Percentiles rank a stretch among this genome's conserved stretches.
Evolutionary conservation across 306 rosid species (phyloP).

Genomic region (Prunus davidiana): DNA sequence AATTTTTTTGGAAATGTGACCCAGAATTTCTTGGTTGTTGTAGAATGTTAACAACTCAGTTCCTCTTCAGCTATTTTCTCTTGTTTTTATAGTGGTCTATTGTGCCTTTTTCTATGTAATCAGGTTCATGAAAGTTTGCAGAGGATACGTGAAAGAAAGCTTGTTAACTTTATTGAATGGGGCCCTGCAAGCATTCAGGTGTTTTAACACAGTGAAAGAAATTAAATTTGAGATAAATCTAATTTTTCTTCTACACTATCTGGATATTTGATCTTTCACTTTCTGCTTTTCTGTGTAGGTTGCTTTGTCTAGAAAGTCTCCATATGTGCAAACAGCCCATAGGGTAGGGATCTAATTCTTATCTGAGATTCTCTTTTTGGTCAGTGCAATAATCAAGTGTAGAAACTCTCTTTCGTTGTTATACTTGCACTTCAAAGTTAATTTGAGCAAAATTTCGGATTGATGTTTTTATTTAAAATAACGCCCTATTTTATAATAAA

Average conservation of each 20-base stretch:
- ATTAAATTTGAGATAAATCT: constrained; percentile 14
- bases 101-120: constrained; percentile 16
- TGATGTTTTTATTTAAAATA: background rate
- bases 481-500: background rate
- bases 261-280: constrained; percentile 9
- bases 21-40: background rate
- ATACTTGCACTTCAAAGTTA: too few relatives aligned
- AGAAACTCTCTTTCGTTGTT: background rate
- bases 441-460: background rate
- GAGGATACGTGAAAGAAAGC: constrained; percentile 98
- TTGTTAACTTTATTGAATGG: constrained; percentile 97
- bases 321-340: constrained; percentile 95
- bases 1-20: background rate
- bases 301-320: constrained; percentile 95
- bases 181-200: constrained; percentile 99
- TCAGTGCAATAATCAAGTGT: background rate
- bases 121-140: constrained; percentile 99
- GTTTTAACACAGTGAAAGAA: constrained; percentile 18
- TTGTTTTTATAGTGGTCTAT: background rate
- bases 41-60: background rate
- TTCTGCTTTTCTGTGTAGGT: constrained; percentile 45
- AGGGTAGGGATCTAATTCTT: constrained; percentile 49
- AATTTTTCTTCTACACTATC: constrained; percentile 6
- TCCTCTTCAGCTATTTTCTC: background rate
- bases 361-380: background rate